phyloP scores from a whole-genome alignment of 176 grass and related monocot genomes.

The Triticum urartu region DNA sequence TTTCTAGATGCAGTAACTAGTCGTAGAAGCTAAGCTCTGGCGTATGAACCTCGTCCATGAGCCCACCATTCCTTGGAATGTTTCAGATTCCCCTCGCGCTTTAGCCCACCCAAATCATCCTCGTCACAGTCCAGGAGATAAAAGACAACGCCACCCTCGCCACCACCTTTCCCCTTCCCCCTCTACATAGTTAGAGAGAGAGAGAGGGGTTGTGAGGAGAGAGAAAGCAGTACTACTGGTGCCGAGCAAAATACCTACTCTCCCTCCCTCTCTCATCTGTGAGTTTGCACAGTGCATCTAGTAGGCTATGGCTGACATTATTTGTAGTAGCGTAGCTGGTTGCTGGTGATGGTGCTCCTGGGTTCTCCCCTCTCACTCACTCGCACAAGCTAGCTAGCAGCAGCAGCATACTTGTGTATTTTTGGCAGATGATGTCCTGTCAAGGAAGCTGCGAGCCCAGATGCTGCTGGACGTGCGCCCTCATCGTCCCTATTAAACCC shows the following conservation, averaged over 20 bases:
- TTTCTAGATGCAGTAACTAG: background rate
- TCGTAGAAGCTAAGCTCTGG: constrained; percentile 1
- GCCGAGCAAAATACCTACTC: constrained; percentile 13
- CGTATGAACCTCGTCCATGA: constrained; percentile 41
- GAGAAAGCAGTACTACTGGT: background rate
- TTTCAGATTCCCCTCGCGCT: constrained; percentile 73
- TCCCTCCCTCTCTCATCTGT: constrained; percentile 24
- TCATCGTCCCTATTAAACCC: constrained; percentile 54
- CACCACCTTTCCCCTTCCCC: constrained; percentile 37
- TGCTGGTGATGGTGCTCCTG: constrained; percentile 2
- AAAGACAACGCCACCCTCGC: constrained; percentile 33
- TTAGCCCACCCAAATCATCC: background rate
- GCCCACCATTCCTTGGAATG: constrained; percentile 74
- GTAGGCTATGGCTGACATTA: constrained; percentile 30
- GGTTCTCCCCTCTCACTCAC: constrained; percentile 27
- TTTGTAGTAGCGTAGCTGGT: constrained; percentile 19
- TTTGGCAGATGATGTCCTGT: constrained; percentile 99
- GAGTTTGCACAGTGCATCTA: constrained; percentile 67
- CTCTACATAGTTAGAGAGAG: background rate
- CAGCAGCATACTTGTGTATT: constrained; percentile 51
- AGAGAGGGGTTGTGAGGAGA: background rate
- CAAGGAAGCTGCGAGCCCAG: constrained; percentile 84
- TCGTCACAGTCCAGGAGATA: constrained; percentile 59
- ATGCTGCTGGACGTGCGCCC: constrained; percentile 40
- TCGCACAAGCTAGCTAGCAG: constrained; percentile 32